Conservation (phyloP, 805 yeast genomes). For the Wickerhamomyces strasburgensis region DNA sequence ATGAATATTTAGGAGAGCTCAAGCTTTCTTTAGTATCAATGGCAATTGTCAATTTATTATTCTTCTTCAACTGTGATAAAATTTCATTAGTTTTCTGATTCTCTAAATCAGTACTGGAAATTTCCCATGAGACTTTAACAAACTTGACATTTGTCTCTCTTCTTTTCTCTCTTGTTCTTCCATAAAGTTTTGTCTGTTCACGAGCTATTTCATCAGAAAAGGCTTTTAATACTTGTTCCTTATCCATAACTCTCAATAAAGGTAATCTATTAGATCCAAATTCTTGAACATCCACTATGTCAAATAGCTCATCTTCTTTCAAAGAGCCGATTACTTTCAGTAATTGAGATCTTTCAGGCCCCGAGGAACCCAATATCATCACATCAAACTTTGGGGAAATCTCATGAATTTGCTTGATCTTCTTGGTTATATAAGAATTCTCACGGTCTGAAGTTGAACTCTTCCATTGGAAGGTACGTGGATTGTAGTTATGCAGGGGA, state of each 20-base stretch:
- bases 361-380: constrained; percentile 11
- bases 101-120: constrained; percentile 44
- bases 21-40: constrained; percentile 35
- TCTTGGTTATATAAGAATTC: constrained; percentile 19
- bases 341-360: constrained; percentile 7
- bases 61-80: constrained; percentile 37
- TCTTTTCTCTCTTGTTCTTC: constrained; percentile 24
- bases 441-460: constrained; percentile 12
- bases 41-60: constrained; percentile 31
- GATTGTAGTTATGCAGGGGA: constrained; percentile 9
- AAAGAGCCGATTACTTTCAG: constrained; percentile 9
- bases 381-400: constrained; percentile 13
- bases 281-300: constrained; percentile 17
- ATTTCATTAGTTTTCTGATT: constrained; percentile 53
- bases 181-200: constrained; percentile 18
- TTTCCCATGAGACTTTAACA: constrained; percentile 51
- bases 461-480: constrained; percentile 18
- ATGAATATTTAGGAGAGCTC: constrained; percentile 12
- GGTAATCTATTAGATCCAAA: constrained; percentile 8
- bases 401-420: constrained; percentile 13
- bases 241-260: constrained; percentile 12
- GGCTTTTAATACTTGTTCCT: constrained; percentile 25
- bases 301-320: constrained; percentile 13
- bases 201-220: constrained; percentile 20
- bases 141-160: constrained; percentile 36